Evolutionary conservation across 1,284 basidiomycete species (phyloP).

Genomic region (Moesziomyces globuligerus): DNA sequence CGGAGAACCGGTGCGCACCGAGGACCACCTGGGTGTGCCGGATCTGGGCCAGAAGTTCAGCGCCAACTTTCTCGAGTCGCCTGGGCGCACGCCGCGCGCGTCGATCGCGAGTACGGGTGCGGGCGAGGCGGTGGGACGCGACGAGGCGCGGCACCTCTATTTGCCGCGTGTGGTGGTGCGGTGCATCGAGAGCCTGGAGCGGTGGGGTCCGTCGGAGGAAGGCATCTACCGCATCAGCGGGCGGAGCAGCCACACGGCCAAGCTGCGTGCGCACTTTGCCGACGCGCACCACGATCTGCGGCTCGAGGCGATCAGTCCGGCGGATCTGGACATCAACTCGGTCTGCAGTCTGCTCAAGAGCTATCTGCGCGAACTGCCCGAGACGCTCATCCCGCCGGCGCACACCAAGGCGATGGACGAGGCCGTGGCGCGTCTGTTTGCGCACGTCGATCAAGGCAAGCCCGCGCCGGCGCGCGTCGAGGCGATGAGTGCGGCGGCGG

Average conservation of each 20-base stretch:
- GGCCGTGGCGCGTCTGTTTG: conserved; percentile 15
- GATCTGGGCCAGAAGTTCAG: conserved; percentile 46
- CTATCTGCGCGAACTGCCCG: conserved; percentile 62
- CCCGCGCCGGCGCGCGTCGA: not conserved
- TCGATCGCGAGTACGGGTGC: conserved; percentile 10
- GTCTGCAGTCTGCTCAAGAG: conserved; percentile 64
- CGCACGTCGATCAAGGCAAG: conserved; percentile 1
- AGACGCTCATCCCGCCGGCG: conserved; percentile 40
- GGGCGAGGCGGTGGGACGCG: conserved; percentile 21
- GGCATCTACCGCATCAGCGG: conserved; percentile 65
- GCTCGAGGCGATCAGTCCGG: conserved; percentile 56
- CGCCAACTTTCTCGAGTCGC: conserved; percentile 26
- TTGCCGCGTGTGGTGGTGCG: conserved; percentile 59
- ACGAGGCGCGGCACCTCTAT: conserved; percentile 46
- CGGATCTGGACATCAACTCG: conserved; percentile 64
- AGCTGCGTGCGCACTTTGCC: conserved; percentile 52
- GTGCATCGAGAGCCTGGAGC: conserved; percentile 61
- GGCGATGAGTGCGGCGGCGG: not conserved
- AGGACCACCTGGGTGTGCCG: conserved; percentile 32
- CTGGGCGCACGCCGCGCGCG: conserved; percentile 20
- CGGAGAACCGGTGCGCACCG: not conserved
- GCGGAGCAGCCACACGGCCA: conserved; percentile 59
- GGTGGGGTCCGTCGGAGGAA: conserved; percentile 60
- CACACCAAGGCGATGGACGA: conserved; percentile 33
- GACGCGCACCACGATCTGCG: conserved; percentile 46